These are phyloP conservation scores for Boletus reticuloceps DNA, from an alignment of 768 basidiomycete species.

Conservation along the genomic window DNA sequence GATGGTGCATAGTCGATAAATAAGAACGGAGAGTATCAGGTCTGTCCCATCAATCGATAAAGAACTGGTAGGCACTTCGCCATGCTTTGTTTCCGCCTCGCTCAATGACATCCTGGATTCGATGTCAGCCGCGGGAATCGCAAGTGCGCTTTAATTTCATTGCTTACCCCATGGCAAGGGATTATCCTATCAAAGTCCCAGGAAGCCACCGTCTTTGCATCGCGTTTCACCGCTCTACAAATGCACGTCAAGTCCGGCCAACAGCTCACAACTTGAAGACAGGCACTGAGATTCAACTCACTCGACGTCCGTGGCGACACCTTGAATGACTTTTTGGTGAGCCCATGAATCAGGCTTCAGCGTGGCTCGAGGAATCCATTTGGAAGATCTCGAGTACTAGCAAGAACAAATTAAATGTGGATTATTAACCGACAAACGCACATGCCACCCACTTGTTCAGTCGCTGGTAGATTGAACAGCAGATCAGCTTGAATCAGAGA, in stretches of 20 bases:
- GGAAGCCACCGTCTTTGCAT: constrained; percentile 58
- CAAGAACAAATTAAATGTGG: background rate
- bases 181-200: constrained; percentile 80
- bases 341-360: constrained; percentile 32
- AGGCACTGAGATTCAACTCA: constrained; percentile 7
- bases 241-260: background rate
- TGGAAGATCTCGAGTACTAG: constrained; percentile 39
- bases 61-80: constrained; percentile 41
- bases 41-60: constrained; percentile 14
- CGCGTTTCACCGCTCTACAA: constrained; percentile 53
- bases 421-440: background rate
- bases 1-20: background rate
- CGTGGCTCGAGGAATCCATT: constrained; percentile 27
- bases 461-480: constrained; percentile 76
- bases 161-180: constrained; percentile 61
- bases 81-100: constrained; percentile 55
- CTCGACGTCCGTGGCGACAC: constrained; percentile 26
- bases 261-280: background rate
- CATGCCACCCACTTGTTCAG: constrained; percentile 57
- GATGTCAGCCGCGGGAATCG: background rate
- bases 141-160: background rate
- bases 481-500: constrained; percentile 80
- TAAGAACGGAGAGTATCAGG: background rate
- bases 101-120: constrained; percentile 57
- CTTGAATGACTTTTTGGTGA: constrained; percentile 23